These are phyloP conservation scores for Naganishia onofrii DNA, from an alignment of 768 basidiomycete genomes.

Conservation along the genomic window DNA sequence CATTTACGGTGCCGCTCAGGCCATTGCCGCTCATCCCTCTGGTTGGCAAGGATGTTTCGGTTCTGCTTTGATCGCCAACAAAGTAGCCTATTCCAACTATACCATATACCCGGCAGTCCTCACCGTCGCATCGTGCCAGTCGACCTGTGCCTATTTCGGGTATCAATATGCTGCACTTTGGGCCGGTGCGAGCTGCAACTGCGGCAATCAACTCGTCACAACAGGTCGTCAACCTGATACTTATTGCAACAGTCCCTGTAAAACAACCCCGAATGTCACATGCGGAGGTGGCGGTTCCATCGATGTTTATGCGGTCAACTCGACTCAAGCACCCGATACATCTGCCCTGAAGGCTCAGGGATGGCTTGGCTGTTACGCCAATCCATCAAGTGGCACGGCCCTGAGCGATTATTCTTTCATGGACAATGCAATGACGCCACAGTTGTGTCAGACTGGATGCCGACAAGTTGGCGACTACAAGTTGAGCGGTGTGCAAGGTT, in stretches of 20 bases:
- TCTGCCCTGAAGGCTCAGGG: slow-evolving; percentile 16
- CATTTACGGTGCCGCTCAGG: background rate
- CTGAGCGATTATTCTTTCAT: background rate
- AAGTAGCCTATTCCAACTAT: slow-evolving; percentile 1
- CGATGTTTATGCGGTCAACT: slow-evolving; percentile 30
- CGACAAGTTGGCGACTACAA: background rate
- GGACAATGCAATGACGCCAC: background rate
- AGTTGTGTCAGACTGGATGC: slow-evolving; percentile 28
- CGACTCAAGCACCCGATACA: background rate
- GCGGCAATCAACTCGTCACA: slow-evolving; percentile 10
- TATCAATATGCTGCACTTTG: slow-evolving; percentile 13
- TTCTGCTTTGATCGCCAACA: background rate
- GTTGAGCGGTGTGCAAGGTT: background rate
- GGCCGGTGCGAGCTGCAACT: slow-evolving; percentile 12
- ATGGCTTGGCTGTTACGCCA: slow-evolving; percentile 36
- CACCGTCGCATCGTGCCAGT: slow-evolving; percentile 29
- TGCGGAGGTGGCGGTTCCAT: slow-evolving; percentile 31
- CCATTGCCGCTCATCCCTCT: slow-evolving; percentile 30
- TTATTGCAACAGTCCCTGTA: slow-evolving; percentile 29
- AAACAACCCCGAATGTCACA: slow-evolving; percentile 27
- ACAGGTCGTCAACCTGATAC: slow-evolving; percentile 20
- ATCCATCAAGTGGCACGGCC: slow-evolving; percentile 20
- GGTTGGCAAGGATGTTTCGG: slow-evolving; percentile 39
- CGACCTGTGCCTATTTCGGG: slow-evolving; percentile 34
- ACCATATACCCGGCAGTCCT: slow-evolving; percentile 19